Conservation (phyloP, 768 basidiomycete genomes). For the Russula dissimulans region DNA sequence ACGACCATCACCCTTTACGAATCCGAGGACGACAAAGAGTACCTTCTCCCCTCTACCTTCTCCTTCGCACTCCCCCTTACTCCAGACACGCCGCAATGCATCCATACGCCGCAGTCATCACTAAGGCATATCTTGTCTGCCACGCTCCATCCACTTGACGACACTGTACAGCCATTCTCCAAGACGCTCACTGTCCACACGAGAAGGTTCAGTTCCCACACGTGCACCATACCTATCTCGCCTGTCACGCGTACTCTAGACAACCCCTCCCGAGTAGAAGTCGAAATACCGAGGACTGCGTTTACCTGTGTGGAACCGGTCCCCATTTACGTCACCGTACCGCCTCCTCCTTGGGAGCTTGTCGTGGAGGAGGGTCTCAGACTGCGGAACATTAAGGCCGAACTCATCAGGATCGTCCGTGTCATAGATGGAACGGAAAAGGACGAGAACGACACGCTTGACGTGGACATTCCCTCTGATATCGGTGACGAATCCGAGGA, state of each 20-base stretch:
- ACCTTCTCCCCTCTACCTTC: slow-evolving; percentile 48
- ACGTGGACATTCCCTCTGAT: slow-evolving; percentile 19
- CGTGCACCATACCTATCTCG: slow-evolving; percentile 42
- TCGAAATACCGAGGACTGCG: slow-evolving; percentile 61
- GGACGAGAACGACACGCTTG: slow-evolving; percentile 7
- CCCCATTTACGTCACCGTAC: slow-evolving; percentile 72
- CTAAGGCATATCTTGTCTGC: slow-evolving; percentile 65
- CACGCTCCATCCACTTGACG: slow-evolving; percentile 41
- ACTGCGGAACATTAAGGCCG: slow-evolving; percentile 71
- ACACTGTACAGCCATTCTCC: slow-evolving; percentile 32
- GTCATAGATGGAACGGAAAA: slow-evolving; percentile 34
- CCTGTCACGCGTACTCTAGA: slow-evolving; percentile 51
- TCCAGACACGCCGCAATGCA: slow-evolving; percentile 73
- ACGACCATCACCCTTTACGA: slow-evolving; percentile 50
- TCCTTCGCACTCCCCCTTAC: slow-evolving; percentile 78
- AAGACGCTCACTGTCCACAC: slow-evolving; percentile 63
- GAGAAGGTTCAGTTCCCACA: slow-evolving; percentile 62
- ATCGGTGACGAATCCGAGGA: slow-evolving; percentile 18
- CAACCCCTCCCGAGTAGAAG: slow-evolving; percentile 57
- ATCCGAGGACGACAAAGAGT: slow-evolving; percentile 28
- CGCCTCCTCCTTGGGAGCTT: slow-evolving; percentile 58
- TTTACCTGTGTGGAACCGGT: slow-evolving; percentile 68
- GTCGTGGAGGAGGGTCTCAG: slow-evolving; percentile 63
- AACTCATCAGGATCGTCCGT: slow-evolving; percentile 61
- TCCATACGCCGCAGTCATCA: slow-evolving; percentile 66